A percentile compares a stretch with the other conserved stretches of the same genome.
phyloP scores from a whole-genome alignment of 2,329 filamentous ascomycete genomes.

The Dendryphion nanum region DNA sequence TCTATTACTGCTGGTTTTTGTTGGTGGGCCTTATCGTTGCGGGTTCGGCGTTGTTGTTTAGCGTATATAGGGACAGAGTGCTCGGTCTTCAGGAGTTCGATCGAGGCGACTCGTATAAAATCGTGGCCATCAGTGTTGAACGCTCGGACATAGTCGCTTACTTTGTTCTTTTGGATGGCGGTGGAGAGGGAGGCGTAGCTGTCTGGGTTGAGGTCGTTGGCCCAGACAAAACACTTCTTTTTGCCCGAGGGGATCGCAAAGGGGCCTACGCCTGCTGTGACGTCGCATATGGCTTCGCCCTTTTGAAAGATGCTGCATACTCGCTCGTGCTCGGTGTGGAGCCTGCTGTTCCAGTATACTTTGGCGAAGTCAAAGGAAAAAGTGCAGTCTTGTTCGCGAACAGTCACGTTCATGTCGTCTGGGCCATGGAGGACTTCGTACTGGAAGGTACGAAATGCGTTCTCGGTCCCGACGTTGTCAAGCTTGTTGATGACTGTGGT shows the following conservation, averaged over 20 bases:
- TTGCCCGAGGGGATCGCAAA: constrained; percentile 91
- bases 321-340: constrained; percentile 85
- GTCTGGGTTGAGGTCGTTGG: constrained; percentile 94
- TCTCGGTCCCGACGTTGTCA: constrained; percentile 81
- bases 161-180: constrained; percentile 77
- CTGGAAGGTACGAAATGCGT: constrained; percentile 84
- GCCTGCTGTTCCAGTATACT: constrained; percentile 96
- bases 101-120: constrained; percentile 74
- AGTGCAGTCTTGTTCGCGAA: constrained; percentile 78
- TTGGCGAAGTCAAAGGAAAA: constrained; percentile 94
- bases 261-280: constrained; percentile 96
- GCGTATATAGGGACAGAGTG: constrained; percentile 47
- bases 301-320: constrained; percentile 73
- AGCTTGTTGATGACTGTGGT: constrained; percentile 95
- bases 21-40: constrained; percentile 17
- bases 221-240: constrained; percentile 89
- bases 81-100: constrained; percentile 54
- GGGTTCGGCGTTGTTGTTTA: constrained; percentile 32
- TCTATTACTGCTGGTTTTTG: constrained; percentile 32
- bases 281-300: constrained; percentile 88
- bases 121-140: constrained; percentile 79
- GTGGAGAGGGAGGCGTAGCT: constrained; percentile 71
- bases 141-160: constrained; percentile 66
- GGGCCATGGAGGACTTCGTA: constrained; percentile 87
- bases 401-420: constrained; percentile 78